A percentile compares a stretch with the other conserved stretches of the same genome.
phyloP scores from a whole-genome alignment of 2,329 filamentous ascomycete species.

The Ascochyta viciae-villosae region DNA sequence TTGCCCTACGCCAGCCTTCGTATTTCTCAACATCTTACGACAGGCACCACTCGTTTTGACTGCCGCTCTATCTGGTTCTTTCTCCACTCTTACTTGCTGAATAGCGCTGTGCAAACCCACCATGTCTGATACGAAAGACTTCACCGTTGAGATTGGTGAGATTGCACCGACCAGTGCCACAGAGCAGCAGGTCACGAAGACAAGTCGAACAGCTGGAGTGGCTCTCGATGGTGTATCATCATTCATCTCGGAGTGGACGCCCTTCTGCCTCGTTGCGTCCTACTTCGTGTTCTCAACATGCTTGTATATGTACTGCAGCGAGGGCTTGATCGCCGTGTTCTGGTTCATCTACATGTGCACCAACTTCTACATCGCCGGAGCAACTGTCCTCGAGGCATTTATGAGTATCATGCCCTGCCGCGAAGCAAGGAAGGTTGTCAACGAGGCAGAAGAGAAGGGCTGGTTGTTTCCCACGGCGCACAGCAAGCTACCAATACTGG shows the following conservation, averaged over 20 bases:
- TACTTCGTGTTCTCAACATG: slow-evolving; percentile 54
- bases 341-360: slow-evolving; percentile 56
- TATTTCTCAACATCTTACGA: slow-evolving; percentile 5
- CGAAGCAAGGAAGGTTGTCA: slow-evolving; percentile 47
- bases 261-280: slow-evolving; percentile 50
- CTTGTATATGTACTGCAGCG: slow-evolving; percentile 51
- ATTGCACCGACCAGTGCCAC: slow-evolving; percentile 13
- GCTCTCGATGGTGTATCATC: slow-evolving; percentile 27
- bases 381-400: slow-evolving; percentile 53
- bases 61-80: slow-evolving; percentile 9
- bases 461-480: slow-evolving; percentile 54
- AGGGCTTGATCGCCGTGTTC: slow-evolving; percentile 49
- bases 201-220: slow-evolving; percentile 5
- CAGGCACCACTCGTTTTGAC: slow-evolving; percentile 35
- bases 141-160: slow-evolving; percentile 38
- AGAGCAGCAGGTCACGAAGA: slow-evolving; percentile 14
- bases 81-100: background rate
- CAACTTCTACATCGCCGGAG: slow-evolving; percentile 54
- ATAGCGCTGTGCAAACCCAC: background rate
- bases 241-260: slow-evolving; percentile 52
- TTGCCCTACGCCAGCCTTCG: slow-evolving; percentile 5
- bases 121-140: slow-evolving; percentile 37
- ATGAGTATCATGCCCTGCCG: slow-evolving; percentile 48
- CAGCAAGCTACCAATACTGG: slow-evolving; percentile 52
- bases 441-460: slow-evolving; percentile 48